These are phyloP conservation scores for Lachancea fermentati DNA, from an alignment of 805 yeast species.

Conservation along the genomic window DNA sequence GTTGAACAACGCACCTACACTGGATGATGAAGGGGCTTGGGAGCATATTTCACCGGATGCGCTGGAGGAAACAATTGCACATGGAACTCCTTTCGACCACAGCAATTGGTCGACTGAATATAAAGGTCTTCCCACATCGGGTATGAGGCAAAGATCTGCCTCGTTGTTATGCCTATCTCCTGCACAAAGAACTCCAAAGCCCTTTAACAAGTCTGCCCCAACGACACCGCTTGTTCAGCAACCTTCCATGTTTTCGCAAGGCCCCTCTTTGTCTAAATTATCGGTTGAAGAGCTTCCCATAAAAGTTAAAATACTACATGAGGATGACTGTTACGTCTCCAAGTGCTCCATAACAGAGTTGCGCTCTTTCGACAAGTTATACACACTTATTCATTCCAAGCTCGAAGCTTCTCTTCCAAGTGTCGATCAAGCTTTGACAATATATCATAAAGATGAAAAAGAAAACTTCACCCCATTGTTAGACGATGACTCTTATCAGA, in stretches of 20 bases:
- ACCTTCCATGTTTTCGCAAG: neutral
- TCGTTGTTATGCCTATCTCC: neutral
- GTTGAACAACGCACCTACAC: neutral
- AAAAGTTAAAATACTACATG: slow-evolving; percentile 18
- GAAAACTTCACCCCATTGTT: neutral
- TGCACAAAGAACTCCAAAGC: neutral
- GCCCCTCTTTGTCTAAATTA: neutral
- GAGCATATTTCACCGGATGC: neutral
- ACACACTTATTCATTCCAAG: slow-evolving; percentile 5
- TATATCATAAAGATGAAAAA: slow-evolving; percentile 2
- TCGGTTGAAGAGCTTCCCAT: slow-evolving; percentile 1
- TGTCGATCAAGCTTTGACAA: slow-evolving; percentile 1
- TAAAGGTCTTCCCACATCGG: neutral
- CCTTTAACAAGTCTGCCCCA: neutral
- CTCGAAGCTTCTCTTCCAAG: slow-evolving; percentile 3
- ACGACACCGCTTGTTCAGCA: neutral
- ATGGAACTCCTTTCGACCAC: neutral
- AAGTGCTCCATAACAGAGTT: slow-evolving; percentile 15
- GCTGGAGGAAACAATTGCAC: neutral
- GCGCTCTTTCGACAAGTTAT: slow-evolving; percentile 12
- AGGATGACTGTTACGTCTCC: slow-evolving; percentile 20
- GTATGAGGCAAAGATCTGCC: neutral
- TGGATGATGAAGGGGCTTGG: neutral
- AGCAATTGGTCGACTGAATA: neutral
- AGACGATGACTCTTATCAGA: neutral